Evolutionary conservation across 2,329 filamentous ascomycete genomes (phyloP), one percentile per base, ranked within the genome.

Genomic region (Trichoderma hamatum): DNA sequence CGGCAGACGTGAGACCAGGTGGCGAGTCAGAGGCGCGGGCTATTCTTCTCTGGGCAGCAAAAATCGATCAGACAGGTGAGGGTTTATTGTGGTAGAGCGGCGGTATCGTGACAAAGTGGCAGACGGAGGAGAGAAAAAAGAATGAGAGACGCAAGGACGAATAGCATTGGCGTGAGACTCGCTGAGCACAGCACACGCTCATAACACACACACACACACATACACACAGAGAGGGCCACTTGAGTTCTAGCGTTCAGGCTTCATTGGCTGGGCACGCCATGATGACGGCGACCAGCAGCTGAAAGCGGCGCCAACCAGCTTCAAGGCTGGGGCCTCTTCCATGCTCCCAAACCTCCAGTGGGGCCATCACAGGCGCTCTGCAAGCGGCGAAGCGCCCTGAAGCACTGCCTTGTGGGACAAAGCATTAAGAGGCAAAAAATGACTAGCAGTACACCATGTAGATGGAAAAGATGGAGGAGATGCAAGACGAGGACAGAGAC

Each of bases 51-150:
- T 19, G 46, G 63, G 63, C 55, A 60, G 67, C 66, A 49, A 49
- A 58, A 69, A 60, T 61, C 65, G 63, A 67, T 34, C 49, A 69
- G 55, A 51, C 60, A 39, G 61, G 30, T 65, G 67, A 69, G 60
- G 60, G 67, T 60, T 43, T 69, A 62, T 62, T 63, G 39, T 69
- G 67, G 67, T 52, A 49, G n/a, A 58, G 59, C 30, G 30, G 67
- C 67, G 61, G 67, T 69, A 69, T 67, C 62, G 55, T 69, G 68
- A 62, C 68, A 58, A 55, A 30, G 61, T 46, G 60, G 58, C 55
- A 59, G 67, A 60, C 4, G 19, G 62, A 36, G 52, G 30, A 34
- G 46, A 28, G 58, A 51, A 36, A 34, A 34, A 55, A 36, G 36
- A 56, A 46, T 39, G 36, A 34, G 52, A 58, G 36, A 13, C 24